These are phyloP conservation scores for Fusarium mundagurra DNA, from an alignment of 2,329 filamentous ascomycete species.

Conservation along the genomic window DNA sequence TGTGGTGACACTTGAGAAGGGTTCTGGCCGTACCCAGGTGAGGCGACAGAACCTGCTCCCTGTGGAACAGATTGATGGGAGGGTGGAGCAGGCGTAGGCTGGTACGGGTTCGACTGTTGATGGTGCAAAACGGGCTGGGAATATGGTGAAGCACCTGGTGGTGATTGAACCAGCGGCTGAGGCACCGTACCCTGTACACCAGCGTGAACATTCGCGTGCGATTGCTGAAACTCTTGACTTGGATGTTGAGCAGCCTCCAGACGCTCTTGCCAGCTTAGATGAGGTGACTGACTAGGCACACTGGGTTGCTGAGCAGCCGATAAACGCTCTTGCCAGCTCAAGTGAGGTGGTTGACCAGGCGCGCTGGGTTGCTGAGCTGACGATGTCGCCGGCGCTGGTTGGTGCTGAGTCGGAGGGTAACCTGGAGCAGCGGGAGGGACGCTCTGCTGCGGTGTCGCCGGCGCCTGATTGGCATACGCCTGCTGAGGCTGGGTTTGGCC, in stretches of 20 bases:
- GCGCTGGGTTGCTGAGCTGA: background rate
- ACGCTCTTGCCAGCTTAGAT: background rate
- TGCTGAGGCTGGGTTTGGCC: background rate
- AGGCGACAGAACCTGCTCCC: background rate
- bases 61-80: background rate
- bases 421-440: background rate
- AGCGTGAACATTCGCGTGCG: background rate
- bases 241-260: background rate
- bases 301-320: background rate
- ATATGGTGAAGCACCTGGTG: background rate
- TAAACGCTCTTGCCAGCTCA: background rate
- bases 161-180: background rate
- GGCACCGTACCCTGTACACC: background rate
- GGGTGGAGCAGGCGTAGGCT: background rate
- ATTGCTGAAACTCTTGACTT: background rate
- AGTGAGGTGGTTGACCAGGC: background rate
- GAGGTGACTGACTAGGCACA: background rate
- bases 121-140: slow-evolving; percentile 5
- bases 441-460: slow-evolving; percentile 6
- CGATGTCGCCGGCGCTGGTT: background rate
- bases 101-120: background rate
- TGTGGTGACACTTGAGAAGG: background rate
- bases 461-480: background rate
- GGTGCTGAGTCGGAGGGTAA: slow-evolving; percentile 4
- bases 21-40: background rate